Evolutionary conservation across 306 rosid species (phyloP), one percentile per base, ranked within the genome.

Genomic region (Luffa aegyptiaca): DNA sequence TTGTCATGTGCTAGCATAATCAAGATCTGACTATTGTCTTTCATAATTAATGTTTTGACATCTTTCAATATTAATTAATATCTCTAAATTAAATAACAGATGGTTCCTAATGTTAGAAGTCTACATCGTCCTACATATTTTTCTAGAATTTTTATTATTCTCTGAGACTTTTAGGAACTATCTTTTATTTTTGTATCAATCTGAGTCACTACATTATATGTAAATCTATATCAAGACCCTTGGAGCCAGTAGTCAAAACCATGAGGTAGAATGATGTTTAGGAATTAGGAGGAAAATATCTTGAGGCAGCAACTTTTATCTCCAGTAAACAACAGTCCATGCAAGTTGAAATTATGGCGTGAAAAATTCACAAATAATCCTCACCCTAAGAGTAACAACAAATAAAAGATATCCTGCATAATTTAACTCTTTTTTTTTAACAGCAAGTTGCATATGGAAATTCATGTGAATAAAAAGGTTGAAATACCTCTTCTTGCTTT

Each of bases 401-500:
- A 44, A 70, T 44, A 44, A 44, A 41, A 1, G 36, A 69, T 44
- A 69, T 69, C 52, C 53, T 18, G 49, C 48, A 65, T 37, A 37
- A 37, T 8, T 35, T 65, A 37, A 35, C 31, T 58, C 10, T 20
- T 21, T 55, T n/a, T n/a, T 58, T 20, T 31, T 31, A 59, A 21
- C 3, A 10, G 36, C 16, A 59, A 7, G 7, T 62, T 31, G 68
- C 39, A 62, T 63, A 36, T 6, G 45, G 46, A 64, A 64, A 64
- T 77, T 39, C 72, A 7, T 16, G 33, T 16, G 37, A 62, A 79
- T 46, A 48, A 76, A 72, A 82, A 18, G 80, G 55, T 2, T 12
- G 71, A 53, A 63, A 72, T 41, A 91, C 96, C 89, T 92, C 86
- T 92, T 90, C 88, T 82, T 92, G 64, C 96, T 86, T 83, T 92